Percentiles rank a stretch among this genome's conserved stretches.
Conservation (phyloP, 208 protist species). For the Leishmania tarentolae region DNA sequence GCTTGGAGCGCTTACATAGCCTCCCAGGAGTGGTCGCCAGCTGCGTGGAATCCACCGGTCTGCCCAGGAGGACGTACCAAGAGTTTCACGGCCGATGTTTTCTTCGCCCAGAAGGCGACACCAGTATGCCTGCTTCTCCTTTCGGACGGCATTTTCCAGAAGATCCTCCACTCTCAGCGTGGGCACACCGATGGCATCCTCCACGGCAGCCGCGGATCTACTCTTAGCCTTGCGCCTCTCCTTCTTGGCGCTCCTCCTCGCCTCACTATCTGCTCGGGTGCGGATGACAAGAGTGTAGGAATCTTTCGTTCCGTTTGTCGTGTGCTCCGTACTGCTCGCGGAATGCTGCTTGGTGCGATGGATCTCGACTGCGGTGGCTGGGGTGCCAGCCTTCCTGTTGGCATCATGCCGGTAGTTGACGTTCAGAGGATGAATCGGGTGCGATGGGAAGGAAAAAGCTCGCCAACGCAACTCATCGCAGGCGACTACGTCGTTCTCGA, state of each 20-base stretch:
- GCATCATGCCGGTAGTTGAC: conserved; percentile 36
- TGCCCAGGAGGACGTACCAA: background rate
- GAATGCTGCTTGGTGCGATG: background rate
- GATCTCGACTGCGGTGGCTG: conserved; percentile 11
- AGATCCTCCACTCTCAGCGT: conserved; percentile 9
- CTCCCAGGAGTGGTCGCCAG: conserved; percentile 37
- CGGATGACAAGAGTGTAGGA: conserved; percentile 15
- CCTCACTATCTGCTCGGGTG: conserved; percentile 12
- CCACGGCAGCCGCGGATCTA: background rate
- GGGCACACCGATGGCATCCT: background rate
- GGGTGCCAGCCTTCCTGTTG: conserved; percentile 1
- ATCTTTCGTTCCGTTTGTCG: background rate
- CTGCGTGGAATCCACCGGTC: conserved; percentile 13
- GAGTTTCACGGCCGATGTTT: background rate
- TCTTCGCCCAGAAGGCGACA: conserved; percentile 25
- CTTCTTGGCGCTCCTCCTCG: conserved; percentile 6
- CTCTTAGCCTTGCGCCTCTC: conserved; percentile 7
- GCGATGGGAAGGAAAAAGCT: conserved; percentile 48
- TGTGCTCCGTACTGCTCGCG: background rate
- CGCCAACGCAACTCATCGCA: conserved; percentile 53
- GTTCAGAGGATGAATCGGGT: conserved; percentile 32
- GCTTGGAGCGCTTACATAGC: conserved; percentile 36
- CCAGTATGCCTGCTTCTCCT: conserved; percentile 12
- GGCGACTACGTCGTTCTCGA: conserved; percentile 54
- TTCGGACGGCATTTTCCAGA: conserved; percentile 11